Conservation (phyloP, 495 filamentous ascomycete genomes). For the Hypoxylon cercidicola region DNA sequence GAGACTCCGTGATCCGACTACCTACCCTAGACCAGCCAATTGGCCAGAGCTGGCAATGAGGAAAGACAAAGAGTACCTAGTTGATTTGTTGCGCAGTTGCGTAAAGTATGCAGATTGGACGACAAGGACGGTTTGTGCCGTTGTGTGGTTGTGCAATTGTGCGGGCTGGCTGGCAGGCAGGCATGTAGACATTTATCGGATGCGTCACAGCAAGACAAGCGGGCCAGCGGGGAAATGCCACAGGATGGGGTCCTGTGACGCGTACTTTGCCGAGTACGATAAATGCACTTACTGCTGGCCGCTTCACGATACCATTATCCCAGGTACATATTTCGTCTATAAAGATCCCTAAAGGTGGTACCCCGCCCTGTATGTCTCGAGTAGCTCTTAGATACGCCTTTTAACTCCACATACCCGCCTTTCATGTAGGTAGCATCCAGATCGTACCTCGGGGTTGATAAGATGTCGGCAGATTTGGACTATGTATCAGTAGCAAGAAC, state of each 20-base stretch:
- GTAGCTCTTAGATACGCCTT: slow-evolving; percentile 12
- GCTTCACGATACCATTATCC: neutral
- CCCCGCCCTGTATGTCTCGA: neutral
- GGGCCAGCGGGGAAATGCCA: neutral
- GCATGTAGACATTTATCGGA: neutral
- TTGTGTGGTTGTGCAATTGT: neutral
- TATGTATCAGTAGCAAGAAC: too few species aligned
- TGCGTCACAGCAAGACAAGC: neutral
- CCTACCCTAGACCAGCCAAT: slow-evolving; percentile 6
- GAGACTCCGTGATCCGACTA: neutral
- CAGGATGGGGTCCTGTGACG: neutral
- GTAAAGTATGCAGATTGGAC: neutral
- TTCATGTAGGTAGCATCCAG: neutral
- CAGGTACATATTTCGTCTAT: slow-evolving; percentile 1
- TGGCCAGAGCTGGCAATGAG: slow-evolving; percentile 3
- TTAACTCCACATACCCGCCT: slow-evolving; percentile 3
- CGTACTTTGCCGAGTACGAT: neutral
- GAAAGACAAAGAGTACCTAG: slow-evolving; percentile 14
- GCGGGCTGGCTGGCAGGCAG: neutral
- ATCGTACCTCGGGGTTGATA: slow-evolving; percentile 26
- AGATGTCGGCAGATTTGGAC: slow-evolving; percentile 23
- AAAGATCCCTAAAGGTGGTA: neutral
- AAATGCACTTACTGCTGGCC: neutral
- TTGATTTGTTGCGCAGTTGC: slow-evolving; percentile 9
- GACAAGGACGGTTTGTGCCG: too few species aligned